Conservation (phyloP, 1,284 basidiomycete species). For the Tylopilus sp. region DNA sequence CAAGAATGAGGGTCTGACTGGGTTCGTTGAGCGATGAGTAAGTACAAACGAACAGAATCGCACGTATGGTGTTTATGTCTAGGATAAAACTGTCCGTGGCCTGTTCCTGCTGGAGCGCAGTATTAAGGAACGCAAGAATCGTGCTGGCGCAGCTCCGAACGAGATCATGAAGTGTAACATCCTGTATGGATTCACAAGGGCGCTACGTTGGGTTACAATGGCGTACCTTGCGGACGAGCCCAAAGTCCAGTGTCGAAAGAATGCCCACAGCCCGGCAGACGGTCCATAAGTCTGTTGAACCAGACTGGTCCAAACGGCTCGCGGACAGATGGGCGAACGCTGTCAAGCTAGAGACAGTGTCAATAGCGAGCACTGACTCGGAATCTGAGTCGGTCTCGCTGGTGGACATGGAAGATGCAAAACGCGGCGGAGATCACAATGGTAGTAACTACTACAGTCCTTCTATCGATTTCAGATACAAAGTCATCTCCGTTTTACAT, state of each 20-base stretch:
- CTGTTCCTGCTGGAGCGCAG: conserved; percentile 17
- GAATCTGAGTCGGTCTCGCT: conserved; percentile 43
- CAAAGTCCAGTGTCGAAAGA: conserved; percentile 30
- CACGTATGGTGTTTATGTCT: conserved; percentile 28
- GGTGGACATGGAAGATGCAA: conserved; percentile 25
- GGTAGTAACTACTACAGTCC: too few species aligned
- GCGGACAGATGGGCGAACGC: conserved; percentile 22
- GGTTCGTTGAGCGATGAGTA: conserved; percentile 7
- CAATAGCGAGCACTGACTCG: conserved; percentile 21
- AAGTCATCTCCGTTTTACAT: conserved; percentile 57
- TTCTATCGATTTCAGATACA: conserved; percentile 55
- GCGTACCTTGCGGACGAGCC: conserved; percentile 29
- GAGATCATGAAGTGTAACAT: conserved; percentile 31
- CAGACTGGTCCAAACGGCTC: conserved; percentile 4
- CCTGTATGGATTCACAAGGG: conserved; percentile 25
- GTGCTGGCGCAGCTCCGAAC: conserved; percentile 36
- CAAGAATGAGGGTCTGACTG: conserved; percentile 32
- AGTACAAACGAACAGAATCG: background rate
- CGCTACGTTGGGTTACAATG: background rate
- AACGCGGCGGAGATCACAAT: too few species aligned
- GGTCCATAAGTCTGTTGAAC: conserved; percentile 3
- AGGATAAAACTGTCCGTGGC: conserved; percentile 11
- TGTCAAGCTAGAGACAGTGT: conserved; percentile 13
- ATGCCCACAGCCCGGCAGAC: conserved; percentile 26
- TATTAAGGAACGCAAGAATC: conserved; percentile 36